Percentiles rank a stretch among this genome's conserved stretches.
Conservation (phyloP, 768 basidiomycete species). For the Lentinus tigrinus region DNA sequence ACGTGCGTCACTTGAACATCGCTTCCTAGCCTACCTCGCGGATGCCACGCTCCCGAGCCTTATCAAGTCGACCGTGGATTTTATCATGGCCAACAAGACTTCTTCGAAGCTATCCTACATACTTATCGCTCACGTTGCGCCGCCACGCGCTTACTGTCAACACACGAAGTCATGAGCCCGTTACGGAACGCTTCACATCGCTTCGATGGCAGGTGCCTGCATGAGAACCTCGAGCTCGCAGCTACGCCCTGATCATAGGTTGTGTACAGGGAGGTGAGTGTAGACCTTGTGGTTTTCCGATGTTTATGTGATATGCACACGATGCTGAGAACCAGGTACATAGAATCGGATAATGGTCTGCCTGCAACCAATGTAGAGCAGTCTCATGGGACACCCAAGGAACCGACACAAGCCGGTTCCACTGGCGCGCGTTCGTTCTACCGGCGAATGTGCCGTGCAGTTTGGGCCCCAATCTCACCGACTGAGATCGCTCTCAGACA, state of each 20-base stretch:
- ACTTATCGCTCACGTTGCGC: neutral
- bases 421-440: neutral
- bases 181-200: neutral
- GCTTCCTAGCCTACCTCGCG: neutral
- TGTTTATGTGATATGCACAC: no score
- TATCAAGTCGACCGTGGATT: neutral
- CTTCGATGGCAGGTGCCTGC: neutral
- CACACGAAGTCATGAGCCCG: neutral
- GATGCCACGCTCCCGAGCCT: neutral
- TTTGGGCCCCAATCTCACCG: neutral
- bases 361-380: neutral
- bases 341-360: no score
- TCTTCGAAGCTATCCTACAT: no score
- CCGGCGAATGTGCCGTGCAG: neutral
- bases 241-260: neutral
- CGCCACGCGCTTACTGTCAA: neutral
- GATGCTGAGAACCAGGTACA: no score
- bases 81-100: neutral
- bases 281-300: no score
- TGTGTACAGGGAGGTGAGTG: no score
- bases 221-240: neutral
- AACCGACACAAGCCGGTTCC: neutral
- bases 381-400: neutral
- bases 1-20: neutral
- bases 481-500: neutral